Evolutionary conservation across 2,329 filamentous ascomycete genomes (phyloP), one percentile per base, ranked within the genome.

Genomic region (Xylaria sp.): DNA sequence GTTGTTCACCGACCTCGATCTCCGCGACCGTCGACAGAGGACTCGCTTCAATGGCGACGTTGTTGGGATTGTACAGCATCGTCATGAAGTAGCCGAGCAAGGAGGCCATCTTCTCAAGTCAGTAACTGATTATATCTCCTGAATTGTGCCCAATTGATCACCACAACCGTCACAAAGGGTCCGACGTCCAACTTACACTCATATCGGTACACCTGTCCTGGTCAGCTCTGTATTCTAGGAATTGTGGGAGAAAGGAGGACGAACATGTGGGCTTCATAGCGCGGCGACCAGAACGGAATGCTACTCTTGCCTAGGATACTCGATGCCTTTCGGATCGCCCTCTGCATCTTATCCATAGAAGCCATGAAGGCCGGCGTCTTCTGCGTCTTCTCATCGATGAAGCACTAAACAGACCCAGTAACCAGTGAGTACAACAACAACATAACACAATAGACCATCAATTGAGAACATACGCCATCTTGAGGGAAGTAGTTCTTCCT

Each of bases 61-160:
- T 80, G 68, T 80, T 81, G 0, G 78, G 77, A 52, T 80, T 80
- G 59, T 79, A 80, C 23, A 80, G 39, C 78, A 80, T 80, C 0
- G 77, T 78, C 71, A 77, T 78, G 34, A 79, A 76, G 63, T 79
- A 79, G 0, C 78, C 78, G 2, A 79, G 68, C 2, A 79, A 55
- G 1, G 74, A 71, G 0, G 77, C 69, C 74, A 79, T 79, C 60
- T 64, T 42, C 48, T 10, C 10, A 60, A 59, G 39, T 63, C 13
- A 62, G 55, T 35, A 18, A 2, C 13, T 52, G 53, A 53, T 48
- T 16, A 19, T 10, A 44, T 54, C 4, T 6, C 42, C 13, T 13
- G 11, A 42, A 9, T 42, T 1, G 1, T 42, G 8, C 42, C 42
- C 42, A 13, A 46, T 16, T 13, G 37, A 42, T 9, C 37, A 10